Conservation (phyloP, 345 rosid genomes). For the Citrus glauca region DNA sequence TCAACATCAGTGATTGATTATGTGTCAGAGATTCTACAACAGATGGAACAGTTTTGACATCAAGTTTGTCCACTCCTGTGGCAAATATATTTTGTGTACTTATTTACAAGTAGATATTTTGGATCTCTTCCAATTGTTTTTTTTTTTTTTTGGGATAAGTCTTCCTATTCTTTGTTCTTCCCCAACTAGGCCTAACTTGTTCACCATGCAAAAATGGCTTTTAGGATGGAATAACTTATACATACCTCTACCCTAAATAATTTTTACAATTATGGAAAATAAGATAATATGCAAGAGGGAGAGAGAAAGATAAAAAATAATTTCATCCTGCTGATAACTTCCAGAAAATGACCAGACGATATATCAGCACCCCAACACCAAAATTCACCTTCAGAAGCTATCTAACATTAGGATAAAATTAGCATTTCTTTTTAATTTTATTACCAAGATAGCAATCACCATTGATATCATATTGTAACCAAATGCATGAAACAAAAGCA, state of each 20-base stretch:
- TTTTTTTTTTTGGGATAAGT: no score
- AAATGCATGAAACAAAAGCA: background rate
- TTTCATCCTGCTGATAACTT: background rate
- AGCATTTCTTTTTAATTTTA: background rate
- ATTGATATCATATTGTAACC: background rate
- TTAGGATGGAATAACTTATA: background rate
- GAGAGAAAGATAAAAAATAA: background rate
- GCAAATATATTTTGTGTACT: background rate
- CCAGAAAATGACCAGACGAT: background rate
- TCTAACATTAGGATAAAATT: background rate
- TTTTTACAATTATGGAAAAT: background rate
- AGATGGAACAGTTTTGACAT: conserved; percentile 2
- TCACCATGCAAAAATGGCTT: background rate
- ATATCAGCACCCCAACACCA: background rate
- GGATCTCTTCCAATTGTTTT: background rate
- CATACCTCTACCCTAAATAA: background rate
- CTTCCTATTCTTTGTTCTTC: background rate
- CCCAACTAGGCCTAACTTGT: background rate
- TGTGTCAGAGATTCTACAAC: background rate
- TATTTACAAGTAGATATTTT: no score
- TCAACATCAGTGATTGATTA: background rate
- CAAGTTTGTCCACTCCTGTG: background rate
- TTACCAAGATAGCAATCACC: background rate
- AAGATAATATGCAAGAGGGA: background rate
- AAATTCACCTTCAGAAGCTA: background rate